Evolutionary conservation across 306 rosid species (phyloP).

Genomic region (Echinosophora koreensis): DNA sequence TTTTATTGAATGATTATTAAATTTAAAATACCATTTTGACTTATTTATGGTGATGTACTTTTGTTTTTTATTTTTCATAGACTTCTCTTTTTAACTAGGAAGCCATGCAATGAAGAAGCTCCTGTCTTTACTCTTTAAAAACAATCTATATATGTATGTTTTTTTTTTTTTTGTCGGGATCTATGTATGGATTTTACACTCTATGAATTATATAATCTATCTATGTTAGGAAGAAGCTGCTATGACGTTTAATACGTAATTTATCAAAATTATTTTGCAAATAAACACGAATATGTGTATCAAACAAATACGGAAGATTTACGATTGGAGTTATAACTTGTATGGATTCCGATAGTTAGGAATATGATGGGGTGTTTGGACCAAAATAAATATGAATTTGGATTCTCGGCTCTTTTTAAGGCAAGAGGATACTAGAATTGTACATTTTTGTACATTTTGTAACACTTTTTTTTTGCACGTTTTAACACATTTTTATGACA

Average conservation of each 20-base stretch:
- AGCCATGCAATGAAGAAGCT: background rate
- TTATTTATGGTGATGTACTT: background rate
- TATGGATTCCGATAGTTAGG: no score
- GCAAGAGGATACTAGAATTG: background rate
- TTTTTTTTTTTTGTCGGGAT: no score
- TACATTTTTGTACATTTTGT: no score
- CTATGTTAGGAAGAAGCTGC: background rate
- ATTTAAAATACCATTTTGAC: background rate
- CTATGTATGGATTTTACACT: no score
- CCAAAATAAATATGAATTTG: background rate
- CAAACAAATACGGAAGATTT: no score
- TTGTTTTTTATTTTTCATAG: background rate
- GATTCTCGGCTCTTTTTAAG: background rate
- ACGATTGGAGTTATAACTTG: no score
- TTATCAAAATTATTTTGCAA: no score
- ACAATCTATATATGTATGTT: no score
- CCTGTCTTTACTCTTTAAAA: no score
- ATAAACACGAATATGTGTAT: background rate
- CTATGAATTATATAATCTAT: background rate
- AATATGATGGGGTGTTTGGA: no score
- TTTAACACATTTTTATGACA: no score
- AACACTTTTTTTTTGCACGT: no score
- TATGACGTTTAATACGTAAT: background rate
- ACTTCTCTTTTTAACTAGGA: background rate
- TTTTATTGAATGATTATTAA: conserved; percentile 19